Base-by-base conservation (phyloP, 257 asterid species). In the Apocynum venetum region DNA sequence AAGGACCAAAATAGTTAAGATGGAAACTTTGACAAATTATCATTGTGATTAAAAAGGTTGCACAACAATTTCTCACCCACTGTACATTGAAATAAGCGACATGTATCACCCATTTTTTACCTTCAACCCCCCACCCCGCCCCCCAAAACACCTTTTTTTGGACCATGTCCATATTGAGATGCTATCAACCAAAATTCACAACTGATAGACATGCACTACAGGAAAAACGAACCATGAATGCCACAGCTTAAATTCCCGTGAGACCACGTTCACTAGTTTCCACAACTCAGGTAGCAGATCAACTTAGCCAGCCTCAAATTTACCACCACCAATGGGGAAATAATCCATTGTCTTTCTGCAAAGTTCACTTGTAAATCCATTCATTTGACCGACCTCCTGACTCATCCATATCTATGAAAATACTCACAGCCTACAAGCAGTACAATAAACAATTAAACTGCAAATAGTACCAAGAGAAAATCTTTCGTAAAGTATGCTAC, bases 331-430 rank as follows among this genome's bases (percentile, higher is more conserved):
- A 53, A 40, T 38, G 17, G 49, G 3, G 71, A 43, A 40, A 67
- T 2, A 41, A 41, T 15, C 41, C 72, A 19, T 8, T 49, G 10
- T 31, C 60, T 71, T 35, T 12, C 72, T 9, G 13, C 3, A 38
- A 49, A 61, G 48, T 52, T 92, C 91, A 94, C 89, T 87, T 92
- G 90, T 94, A 94, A 79, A 94, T 94, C 98, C 98, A 94, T 83
- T 94, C 97, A 41, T 90, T 92, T 80, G 98, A 93, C 17, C 97
- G 93, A 15, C 97, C 98, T 71, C 98, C 97, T 2, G 96, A 85
- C 84, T 90, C 98, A 41, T 94, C 98, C 98, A 91, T 90, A 73
- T 94, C 98, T 66, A 94, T 94, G 80, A 94, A 94, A 73, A 94
- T 92, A 90, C 97, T 90, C 59, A 94, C 92, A 41, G 98, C 98